A percentile compares a stretch with the other conserved stretches of the same genome.
phyloP scores from a whole-genome alignment of 306 rosid species.

The Alnus rubra region DNA sequence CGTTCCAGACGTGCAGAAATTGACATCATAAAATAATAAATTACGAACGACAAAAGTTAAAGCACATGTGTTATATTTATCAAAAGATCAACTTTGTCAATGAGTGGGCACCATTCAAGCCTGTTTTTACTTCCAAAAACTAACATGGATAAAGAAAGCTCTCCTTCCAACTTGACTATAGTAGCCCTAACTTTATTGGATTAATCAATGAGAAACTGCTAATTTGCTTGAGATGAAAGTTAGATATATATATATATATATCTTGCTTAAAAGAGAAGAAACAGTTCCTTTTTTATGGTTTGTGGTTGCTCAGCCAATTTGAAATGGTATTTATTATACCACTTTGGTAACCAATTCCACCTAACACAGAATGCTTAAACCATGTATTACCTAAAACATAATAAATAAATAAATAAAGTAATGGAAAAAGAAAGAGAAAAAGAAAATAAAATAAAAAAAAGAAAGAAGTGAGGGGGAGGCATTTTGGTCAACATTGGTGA shows the following conservation, averaged over 20 bases:
- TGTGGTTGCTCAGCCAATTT: conserved; percentile 5
- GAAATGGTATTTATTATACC: background rate
- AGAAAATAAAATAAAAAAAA: too few species aligned
- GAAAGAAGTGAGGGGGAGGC: background rate
- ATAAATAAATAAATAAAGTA: too few species aligned
- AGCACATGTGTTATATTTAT: background rate
- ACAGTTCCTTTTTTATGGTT: background rate
- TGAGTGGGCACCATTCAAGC: background rate
- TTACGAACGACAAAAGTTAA: too few species aligned
- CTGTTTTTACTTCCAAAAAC: background rate
- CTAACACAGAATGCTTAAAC: conserved; percentile 10
- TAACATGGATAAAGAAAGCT: background rate
- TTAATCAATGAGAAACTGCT: background rate
- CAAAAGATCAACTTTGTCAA: background rate
- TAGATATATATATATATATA: background rate
- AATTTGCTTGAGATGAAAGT: background rate
- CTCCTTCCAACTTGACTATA: background rate
- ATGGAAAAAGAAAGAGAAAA: too few species aligned
- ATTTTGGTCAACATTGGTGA: background rate
- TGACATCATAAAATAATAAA: too few species aligned
- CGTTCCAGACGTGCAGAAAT: too few species aligned
- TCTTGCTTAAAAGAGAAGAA: background rate
- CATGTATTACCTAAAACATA: too few species aligned
- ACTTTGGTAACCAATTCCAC: conserved; percentile 4
- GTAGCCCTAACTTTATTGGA: background rate